Base-by-base conservation (phyloP, 2,329 filamentous ascomycete species). In the Tympanopsis confertula region DNA sequence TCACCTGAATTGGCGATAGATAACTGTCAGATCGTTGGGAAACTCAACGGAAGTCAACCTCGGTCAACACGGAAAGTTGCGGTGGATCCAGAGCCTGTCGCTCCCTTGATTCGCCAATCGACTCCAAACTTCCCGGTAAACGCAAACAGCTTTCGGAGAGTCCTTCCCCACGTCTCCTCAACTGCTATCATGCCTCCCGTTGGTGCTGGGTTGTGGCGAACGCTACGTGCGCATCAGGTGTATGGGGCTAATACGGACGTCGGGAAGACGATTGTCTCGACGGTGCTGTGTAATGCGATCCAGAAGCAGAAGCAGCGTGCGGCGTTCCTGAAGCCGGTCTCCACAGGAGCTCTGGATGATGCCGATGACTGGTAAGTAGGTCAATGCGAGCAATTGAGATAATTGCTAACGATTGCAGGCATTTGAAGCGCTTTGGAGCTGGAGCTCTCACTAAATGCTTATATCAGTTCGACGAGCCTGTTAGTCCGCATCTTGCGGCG, bases 221-320 rank as follows among this genome's bases (percentile, higher is more conserved):
- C 65, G 18, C 58, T 79, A 39, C 66, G 68, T 43, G 63, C 68
- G 17, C 63, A 77, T 44, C 78, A 82, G 53, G 61, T 82, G 19
- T 82, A 76, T 50, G 78, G 77, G 26, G 76, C 78, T 20, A 82
- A 82, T 46, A 82, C 78, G 0, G 67, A 74, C 45, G 74, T 82
- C n/a, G 78, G 78, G 39, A 82, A 82, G 57, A 82, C 77, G 2
- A 71, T 82, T 19, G 66, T 78, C 41, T 78, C 75, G 13, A 78
- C 75, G 0, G 55, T 80, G 17, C 62, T 82, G 5, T 74, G 69
- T 47, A 69, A 67, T 41, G 68, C 72, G n/a, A 60, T 70, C 22
- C 56, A 55, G 30, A 47, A 56, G 13, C 46, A 50, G 5, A 45
- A 51, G 17, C 55, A 58, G 38, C 55, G 55, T 15, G 61, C 72